Conservation (phyloP, 2,329 filamentous ascomycete species). For the Hymenoscyphus fraxineus region DNA sequence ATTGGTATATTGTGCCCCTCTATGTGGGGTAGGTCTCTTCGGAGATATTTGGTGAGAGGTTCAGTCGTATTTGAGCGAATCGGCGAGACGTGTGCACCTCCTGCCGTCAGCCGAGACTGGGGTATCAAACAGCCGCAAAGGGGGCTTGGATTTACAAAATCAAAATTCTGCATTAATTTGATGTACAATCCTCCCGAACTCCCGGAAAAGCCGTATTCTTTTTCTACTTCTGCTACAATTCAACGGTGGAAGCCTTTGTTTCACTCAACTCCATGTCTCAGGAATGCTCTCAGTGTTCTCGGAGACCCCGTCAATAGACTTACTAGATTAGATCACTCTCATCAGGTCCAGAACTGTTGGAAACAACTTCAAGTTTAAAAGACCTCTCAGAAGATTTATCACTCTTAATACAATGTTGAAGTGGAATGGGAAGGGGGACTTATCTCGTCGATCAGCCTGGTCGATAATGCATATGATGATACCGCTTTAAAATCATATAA, state of each 20-base stretch:
- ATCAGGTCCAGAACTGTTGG: background rate
- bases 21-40: background rate
- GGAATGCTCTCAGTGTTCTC: background rate
- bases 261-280: background rate
- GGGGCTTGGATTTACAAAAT: background rate
- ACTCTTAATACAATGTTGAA: background rate
- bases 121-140: background rate
- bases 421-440: too few species aligned
- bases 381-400: background rate
- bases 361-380: background rate
- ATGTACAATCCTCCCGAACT: background rate
- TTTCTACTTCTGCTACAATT: background rate
- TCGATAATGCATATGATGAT: too few species aligned
- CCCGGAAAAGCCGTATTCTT: background rate
- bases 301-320: background rate
- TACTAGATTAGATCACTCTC: background rate
- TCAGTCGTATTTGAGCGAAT: background rate
- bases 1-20: background rate
- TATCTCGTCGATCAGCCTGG: too few species aligned
- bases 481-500: too few species aligned
- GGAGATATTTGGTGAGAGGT: background rate
- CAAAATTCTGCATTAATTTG: background rate
- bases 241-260: background rate
- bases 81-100: background rate
- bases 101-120: background rate